Conservation (phyloP, 2,329 filamentous ascomycete genomes). For the Monosporascus sp. region DNA sequence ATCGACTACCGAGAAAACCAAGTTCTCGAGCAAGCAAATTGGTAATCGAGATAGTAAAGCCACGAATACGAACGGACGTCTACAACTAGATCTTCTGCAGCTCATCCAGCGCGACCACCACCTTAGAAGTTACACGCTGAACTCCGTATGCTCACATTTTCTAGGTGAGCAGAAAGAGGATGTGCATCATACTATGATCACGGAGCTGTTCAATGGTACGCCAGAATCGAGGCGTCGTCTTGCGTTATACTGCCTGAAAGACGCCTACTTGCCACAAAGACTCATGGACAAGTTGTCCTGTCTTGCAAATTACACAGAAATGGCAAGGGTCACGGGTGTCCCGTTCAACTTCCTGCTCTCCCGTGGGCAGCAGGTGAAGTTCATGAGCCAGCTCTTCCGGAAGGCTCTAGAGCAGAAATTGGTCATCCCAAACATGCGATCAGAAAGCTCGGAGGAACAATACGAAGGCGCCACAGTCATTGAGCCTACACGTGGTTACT, state of each 20-base stretch:
- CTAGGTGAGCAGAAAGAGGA: slow-evolving; percentile 97
- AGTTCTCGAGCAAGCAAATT: slow-evolving; percentile 97
- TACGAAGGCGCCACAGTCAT: slow-evolving; percentile 98
- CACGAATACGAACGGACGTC: slow-evolving; percentile 88
- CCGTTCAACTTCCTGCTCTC: slow-evolving; percentile 93
- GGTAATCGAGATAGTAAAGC: slow-evolving; percentile 90
- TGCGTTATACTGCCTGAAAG: slow-evolving; percentile 94
- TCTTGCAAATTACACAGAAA: slow-evolving; percentile 98
- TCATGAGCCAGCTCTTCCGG: slow-evolving; percentile 93
- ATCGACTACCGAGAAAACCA: slow-evolving; percentile 71
- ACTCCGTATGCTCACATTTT: slow-evolving; percentile 93
- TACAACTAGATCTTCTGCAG: slow-evolving; percentile 93
- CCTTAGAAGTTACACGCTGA: slow-evolving; percentile 91
- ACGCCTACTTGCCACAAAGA: slow-evolving; percentile 89
- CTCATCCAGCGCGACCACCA: slow-evolving; percentile 93
- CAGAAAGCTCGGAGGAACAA: slow-evolving; percentile 71
- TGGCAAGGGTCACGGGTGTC: slow-evolving; percentile 98
- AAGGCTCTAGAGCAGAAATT: slow-evolving; percentile 91
- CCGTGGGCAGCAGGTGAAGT: slow-evolving; percentile 93
- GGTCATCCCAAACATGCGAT: slow-evolving; percentile 81
- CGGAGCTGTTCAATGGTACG: slow-evolving; percentile 93
- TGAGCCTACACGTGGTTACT: slow-evolving; percentile 88
- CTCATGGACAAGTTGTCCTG: slow-evolving; percentile 97
- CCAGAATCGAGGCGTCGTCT: slow-evolving; percentile 85
- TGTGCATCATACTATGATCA: slow-evolving; percentile 99